Evolutionary conservation across 257 asterid species (phyloP).

Genomic region (Solanum tarapatanum): DNA sequence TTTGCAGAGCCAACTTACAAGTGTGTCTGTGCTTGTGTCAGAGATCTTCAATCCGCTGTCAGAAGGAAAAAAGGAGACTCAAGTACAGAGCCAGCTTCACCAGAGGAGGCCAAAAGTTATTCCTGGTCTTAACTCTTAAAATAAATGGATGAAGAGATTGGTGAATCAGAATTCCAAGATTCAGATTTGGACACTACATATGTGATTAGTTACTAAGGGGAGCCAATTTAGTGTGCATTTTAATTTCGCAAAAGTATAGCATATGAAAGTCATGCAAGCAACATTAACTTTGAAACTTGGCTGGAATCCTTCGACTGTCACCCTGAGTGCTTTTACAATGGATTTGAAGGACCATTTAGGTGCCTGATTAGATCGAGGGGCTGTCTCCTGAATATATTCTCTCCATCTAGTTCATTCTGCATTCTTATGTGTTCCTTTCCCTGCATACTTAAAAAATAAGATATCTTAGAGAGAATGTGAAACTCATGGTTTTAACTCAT

Average conservation of each 20-base stretch:
- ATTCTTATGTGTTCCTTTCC: not conserved
- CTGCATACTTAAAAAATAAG: not conserved
- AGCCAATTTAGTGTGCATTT: not conserved
- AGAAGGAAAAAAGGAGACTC: constrained; percentile 16
- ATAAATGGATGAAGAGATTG: constrained; percentile 11
- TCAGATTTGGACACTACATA: not conserved
- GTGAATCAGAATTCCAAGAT: not conserved
- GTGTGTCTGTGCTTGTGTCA: not conserved
- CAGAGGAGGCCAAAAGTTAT: not conserved
- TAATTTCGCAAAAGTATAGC: not conserved
- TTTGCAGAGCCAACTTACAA: not conserved
- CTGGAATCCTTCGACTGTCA: constrained; percentile 12
- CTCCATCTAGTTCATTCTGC: not conserved
- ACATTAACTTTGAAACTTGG: constrained; percentile 6
- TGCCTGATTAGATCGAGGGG: constrained; percentile 18
- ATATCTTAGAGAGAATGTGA: not conserved
- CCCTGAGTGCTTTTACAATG: constrained; percentile 11
- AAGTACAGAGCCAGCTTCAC: constrained; percentile 1
- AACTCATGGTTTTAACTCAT: not conserved
- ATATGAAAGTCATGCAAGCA: not conserved
- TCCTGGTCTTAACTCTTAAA: not conserved
- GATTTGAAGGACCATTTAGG: constrained; percentile 17
- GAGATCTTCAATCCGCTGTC: constrained; percentile 6
- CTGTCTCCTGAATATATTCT: constrained; percentile 13
- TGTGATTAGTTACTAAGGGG: not conserved